These are phyloP conservation scores for Phialemoniopsis sp. DNA, from an alignment of 2,329 filamentous ascomycete species.

Conservation along the genomic window DNA sequence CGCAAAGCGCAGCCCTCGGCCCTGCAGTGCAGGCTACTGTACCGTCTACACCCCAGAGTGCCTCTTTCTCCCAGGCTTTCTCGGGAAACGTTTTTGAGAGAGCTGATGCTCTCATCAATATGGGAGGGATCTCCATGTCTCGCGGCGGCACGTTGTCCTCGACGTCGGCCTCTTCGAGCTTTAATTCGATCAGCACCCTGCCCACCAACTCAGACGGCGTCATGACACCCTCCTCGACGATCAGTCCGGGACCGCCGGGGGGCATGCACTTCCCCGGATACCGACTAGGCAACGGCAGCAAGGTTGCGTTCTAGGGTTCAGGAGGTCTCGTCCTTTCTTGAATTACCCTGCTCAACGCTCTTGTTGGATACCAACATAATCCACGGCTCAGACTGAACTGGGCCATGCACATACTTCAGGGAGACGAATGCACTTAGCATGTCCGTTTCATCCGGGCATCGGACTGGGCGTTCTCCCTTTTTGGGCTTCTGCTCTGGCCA, in stretches of 20 bases:
- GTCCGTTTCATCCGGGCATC: neutral
- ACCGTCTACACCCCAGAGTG: conserved; percentile 62
- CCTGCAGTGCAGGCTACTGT: conserved; percentile 89
- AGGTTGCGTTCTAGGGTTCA: conserved; percentile 22
- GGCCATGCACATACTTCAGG: no score
- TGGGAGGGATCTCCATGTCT: conserved; percentile 54
- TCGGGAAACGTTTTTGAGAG: conserved; percentile 57
- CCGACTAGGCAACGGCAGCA: conserved; percentile 20
- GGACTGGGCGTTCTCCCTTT: neutral
- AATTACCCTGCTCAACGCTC: neutral
- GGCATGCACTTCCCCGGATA: conserved; percentile 14
- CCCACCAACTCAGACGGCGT: conserved; percentile 19
- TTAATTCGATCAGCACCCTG: conserved; percentile 22
- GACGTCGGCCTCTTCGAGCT: conserved; percentile 59
- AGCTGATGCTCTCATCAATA: conserved; percentile 53
- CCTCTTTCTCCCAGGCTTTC: conserved; percentile 50
- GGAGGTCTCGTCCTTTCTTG: no score
- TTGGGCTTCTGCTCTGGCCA: neutral
- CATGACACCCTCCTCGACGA: conserved; percentile 20
- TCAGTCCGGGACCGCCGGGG: conserved; percentile 17
- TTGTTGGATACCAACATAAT: no score
- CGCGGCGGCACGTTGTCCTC: conserved; percentile 54
- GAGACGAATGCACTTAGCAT: neutral
- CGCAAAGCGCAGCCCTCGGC: conserved; percentile 82
- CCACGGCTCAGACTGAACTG: no score